Evolutionary conservation across 2,329 filamentous ascomycete species (phyloP).

Genomic region (Tolypocladium paradoxum): DNA sequence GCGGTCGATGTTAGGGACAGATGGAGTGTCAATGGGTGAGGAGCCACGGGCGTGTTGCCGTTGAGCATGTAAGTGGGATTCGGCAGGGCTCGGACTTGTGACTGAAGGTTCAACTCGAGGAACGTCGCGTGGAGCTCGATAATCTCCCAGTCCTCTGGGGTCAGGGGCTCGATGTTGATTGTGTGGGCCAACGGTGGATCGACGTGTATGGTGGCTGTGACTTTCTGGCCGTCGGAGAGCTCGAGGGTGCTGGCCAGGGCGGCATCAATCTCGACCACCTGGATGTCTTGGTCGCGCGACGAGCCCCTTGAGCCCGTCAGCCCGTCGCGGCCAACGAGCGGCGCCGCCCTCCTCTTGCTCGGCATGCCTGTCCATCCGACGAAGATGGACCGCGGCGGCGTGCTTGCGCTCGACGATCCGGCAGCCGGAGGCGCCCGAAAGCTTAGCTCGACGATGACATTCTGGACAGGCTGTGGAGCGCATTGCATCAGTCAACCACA

Average conservation of each 20-base stretch:
- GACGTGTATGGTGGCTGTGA: slow-evolving; percentile 62
- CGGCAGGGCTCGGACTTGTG: slow-evolving; percentile 84
- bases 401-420: slow-evolving; percentile 32
- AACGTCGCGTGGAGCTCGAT: slow-evolving; percentile 96
- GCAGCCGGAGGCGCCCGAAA: slow-evolving; percentile 46
- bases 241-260: slow-evolving; percentile 70
- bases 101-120: slow-evolving; percentile 83
- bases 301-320: slow-evolving; percentile 48
- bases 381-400: slow-evolving; percentile 61
- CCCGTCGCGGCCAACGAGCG: slow-evolving; percentile 65
- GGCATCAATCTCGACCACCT: slow-evolving; percentile 76
- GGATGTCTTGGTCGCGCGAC: slow-evolving; percentile 63
- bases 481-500: slow-evolving; percentile 8
- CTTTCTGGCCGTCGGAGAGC: slow-evolving; percentile 70
- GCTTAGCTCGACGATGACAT: slow-evolving; percentile 88
- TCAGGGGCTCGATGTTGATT: slow-evolving; percentile 92
- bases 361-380: slow-evolving; percentile 97
- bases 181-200: slow-evolving; percentile 88
- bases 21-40: slow-evolving; percentile 82
- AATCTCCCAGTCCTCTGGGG: slow-evolving; percentile 95
- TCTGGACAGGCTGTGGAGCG: slow-evolving; percentile 66
- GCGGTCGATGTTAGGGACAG: slow-evolving; percentile 92
- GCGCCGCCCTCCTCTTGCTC: slow-evolving; percentile 70
- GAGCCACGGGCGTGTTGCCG: slow-evolving; percentile 37
- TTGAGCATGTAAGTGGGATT: slow-evolving; percentile 60